Evolutionary conservation across 2,329 filamentous ascomycete species (phyloP).

Genomic region (Phialocephala subalpina): DNA sequence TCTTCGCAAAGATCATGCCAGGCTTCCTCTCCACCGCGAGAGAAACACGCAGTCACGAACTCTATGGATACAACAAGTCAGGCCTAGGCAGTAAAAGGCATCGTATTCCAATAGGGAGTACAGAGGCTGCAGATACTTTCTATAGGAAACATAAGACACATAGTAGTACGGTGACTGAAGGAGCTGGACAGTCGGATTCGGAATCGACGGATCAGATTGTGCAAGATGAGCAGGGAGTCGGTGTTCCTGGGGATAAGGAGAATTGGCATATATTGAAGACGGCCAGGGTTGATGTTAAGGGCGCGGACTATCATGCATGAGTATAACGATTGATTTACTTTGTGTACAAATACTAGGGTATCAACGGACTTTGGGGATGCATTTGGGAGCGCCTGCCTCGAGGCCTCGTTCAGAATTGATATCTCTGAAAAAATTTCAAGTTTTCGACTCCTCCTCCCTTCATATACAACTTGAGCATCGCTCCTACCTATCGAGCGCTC

Average conservation of each 20-base stretch:
- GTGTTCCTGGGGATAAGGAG: background rate
- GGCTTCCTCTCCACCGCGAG: background rate
- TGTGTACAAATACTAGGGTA: too few species aligned
- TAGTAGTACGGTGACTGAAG: background rate
- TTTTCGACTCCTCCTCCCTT: too few species aligned
- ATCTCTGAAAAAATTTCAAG: too few species aligned
- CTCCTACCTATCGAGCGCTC: too few species aligned
- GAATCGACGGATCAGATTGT: background rate
- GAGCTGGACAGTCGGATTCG: background rate
- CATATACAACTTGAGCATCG: too few species aligned
- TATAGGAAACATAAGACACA: background rate
- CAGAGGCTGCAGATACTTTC: background rate
- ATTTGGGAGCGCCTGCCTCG: too few species aligned
- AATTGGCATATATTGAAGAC: slow-evolving; percentile 4
- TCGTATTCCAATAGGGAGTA: background rate
- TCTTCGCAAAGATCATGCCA: background rate
- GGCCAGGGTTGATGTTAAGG: background rate
- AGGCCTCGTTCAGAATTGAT: too few species aligned
- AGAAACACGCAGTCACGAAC: background rate
- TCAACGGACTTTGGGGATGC: too few species aligned
- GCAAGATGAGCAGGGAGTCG: background rate
- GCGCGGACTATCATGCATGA: background rate
- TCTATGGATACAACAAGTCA: background rate
- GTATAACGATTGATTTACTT: too few species aligned
- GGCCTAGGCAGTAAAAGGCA: background rate